These are phyloP conservation scores for Macrolepiota fuliginosa DNA, from an alignment of 768 basidiomycete genomes.

Conservation along the genomic window DNA sequence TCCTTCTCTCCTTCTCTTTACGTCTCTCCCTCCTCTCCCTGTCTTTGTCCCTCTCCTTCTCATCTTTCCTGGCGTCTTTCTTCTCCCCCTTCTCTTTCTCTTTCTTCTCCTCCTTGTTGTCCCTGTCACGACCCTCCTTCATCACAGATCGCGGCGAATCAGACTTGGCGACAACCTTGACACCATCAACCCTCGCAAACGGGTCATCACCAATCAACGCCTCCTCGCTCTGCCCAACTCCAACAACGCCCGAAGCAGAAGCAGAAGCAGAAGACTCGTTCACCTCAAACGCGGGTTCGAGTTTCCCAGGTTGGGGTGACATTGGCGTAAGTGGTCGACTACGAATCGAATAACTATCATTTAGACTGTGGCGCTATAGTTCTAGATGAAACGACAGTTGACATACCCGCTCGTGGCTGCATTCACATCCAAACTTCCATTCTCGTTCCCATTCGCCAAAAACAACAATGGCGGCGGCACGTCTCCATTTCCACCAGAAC, in stretches of 20 bases:
- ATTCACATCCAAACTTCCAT: background rate
- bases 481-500: background rate
- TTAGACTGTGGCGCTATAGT: background rate
- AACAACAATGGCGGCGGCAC: background rate
- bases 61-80: constrained; percentile 19
- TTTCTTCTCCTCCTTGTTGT: constrained; percentile 2
- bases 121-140: background rate
- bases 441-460: background rate
- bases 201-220: constrained; percentile 39
- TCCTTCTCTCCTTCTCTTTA: constrained; percentile 18
- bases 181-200: constrained; percentile 54
- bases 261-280: constrained; percentile 21
- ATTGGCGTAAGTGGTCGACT: background rate
- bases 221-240: constrained; percentile 7
- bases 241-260: background rate
- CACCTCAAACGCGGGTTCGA: constrained; percentile 22
- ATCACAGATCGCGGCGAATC: background rate
- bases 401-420: background rate
- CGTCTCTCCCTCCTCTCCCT: constrained; percentile 12
- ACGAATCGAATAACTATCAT: background rate
- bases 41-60: constrained; percentile 17
- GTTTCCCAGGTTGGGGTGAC: background rate
- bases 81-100: constrained; percentile 15
- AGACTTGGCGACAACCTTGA: constrained; percentile 36
- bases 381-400: background rate